Percentiles rank a stretch among this genome's conserved stretches.
Conservation (phyloP, 208 protist species). For the Eutreptiella sp. region DNA sequence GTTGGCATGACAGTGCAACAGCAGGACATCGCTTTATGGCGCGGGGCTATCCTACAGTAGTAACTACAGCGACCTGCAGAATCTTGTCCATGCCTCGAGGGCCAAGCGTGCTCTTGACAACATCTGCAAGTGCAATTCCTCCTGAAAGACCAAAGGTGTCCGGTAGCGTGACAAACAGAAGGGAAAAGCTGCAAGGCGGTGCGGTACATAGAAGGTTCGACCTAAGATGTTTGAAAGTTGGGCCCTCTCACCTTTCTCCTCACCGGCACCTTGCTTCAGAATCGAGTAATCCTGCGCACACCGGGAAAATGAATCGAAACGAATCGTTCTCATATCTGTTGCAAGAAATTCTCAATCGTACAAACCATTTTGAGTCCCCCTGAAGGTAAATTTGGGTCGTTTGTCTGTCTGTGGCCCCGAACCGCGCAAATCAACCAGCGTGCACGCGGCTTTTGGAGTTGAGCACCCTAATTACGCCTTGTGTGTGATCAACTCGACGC, state of each 20-base stretch:
- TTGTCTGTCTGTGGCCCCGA: too few species aligned
- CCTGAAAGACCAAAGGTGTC: constrained; percentile 70
- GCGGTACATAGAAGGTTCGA: constrained; percentile 51
- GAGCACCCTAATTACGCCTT: too few species aligned
- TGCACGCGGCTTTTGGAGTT: too few species aligned
- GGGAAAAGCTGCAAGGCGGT: constrained; percentile 31
- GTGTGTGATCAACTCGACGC: too few species aligned
- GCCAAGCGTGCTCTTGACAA: constrained; percentile 98
- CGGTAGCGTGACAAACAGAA: constrained; percentile 27
- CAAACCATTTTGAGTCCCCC: too few species aligned
- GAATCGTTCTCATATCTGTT: too few species aligned
- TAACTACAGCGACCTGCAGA: constrained; percentile 50
- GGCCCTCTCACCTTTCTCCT: constrained; percentile 83
- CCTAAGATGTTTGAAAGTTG: constrained; percentile 69
- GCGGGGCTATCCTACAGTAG: neutral
- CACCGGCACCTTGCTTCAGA: constrained; percentile 51
- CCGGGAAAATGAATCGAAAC: too few species aligned
- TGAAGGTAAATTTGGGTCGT: too few species aligned
- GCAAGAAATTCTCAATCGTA: too few species aligned
- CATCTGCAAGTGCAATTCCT: constrained; percentile 90
- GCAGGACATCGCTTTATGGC: neutral
- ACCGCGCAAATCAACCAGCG: too few species aligned
- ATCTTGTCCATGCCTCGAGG: constrained; percentile 99
- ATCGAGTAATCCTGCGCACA: too few species aligned
- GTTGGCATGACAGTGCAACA: constrained; percentile 66